phyloP scores from a whole-genome alignment of 495 filamentous ascomycete species.

The Penicillium angulare region DNA sequence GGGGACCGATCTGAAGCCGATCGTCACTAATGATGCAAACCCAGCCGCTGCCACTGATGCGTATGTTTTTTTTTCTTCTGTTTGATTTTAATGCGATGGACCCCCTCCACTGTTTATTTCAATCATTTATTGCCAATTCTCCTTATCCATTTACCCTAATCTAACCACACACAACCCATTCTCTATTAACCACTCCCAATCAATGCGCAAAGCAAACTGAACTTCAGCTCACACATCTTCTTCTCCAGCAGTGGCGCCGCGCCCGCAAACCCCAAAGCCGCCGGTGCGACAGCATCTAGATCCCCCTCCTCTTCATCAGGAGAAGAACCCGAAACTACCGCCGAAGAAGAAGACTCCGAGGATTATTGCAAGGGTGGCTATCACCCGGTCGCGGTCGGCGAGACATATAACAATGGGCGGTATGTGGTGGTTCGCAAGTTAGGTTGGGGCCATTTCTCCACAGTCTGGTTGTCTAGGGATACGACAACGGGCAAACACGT shows the following conservation, averaged over 20 bases:
- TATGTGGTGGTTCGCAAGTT: constrained; percentile 97
- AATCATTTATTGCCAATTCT: background rate
- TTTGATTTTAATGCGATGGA: constrained; percentile 19
- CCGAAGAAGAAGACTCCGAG: constrained; percentile 97
- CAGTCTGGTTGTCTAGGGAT: constrained; percentile 94
- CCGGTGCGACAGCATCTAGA: constrained; percentile 56
- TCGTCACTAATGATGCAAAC: constrained; percentile 76
- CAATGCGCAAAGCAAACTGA: background rate
- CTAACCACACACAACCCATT: background rate
- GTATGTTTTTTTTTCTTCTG: constrained; percentile 36
- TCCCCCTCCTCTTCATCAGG: constrained; percentile 82
- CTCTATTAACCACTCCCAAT: too few species aligned
- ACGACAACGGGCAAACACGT: constrained; percentile 91
- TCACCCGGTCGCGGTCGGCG: constrained; percentile 88
- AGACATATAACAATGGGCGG: constrained; percentile 95
- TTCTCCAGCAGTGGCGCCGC: constrained; percentile 35
- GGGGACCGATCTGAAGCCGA: constrained; percentile 80
- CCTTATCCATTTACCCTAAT: constrained; percentile 28
- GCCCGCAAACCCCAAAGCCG: constrained; percentile 31
- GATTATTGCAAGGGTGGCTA: constrained; percentile 99
- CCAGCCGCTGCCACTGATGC: constrained; percentile 49
- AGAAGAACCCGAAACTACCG: constrained; percentile 87
- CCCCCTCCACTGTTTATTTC: background rate
- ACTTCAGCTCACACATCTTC: background rate
- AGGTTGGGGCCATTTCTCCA: constrained; percentile 98